Evolutionary conservation across 441 rosid species (phyloP), one percentile per base, ranked within the genome.

Genomic region (Aleurites moluccanus): DNA sequence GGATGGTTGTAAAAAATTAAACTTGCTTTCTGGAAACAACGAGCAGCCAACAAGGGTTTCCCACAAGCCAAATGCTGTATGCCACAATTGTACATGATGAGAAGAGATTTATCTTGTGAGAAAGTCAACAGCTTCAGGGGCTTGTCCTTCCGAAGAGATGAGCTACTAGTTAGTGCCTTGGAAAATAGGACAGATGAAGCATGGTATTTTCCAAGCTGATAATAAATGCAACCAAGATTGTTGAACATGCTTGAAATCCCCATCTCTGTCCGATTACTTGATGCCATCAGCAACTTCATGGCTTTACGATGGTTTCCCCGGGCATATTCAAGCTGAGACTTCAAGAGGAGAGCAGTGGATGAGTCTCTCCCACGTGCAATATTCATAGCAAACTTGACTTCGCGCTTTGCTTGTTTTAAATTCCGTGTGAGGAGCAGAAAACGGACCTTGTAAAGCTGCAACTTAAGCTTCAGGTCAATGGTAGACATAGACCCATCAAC

Each of bases 161-260:
- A 85, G 75, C 91, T 81, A 73, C 81, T 81, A 60, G 83, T 79
- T 73, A 96, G 82, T 40, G 99, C 97, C 83, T 88, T 94, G 68
- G 92, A 86, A 72, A 93, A 92, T 76, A 96, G 81, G 53, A 86
- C 83, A 28, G 93, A 82, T 5, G 99, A 87, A 6, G 83, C 62
- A 74, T 94, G 90, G 82, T 85, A 83, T 72, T 90, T 90, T 62
- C 88, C 92, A 63, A 96, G 90, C 74, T 85, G 92, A 81, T 84
- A 89, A 82, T 89, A 92, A 69, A 94, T 93, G 88, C 99, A 96
- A n/a, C 93, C 99, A 66, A 96, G 96, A 90, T 94, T 96, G 85
- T 91, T 85, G 67, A 90, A 85, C 88, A 88, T 88, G 90, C 90
- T 88, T 73, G 92, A 83, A 73, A 85, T 82, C 57, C 88, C 94